Evolutionary conservation across 495 filamentous ascomycete genomes (phyloP), one percentile per base, ranked within the genome.

Genomic region (Umbilicaria muhlenbergii): DNA sequence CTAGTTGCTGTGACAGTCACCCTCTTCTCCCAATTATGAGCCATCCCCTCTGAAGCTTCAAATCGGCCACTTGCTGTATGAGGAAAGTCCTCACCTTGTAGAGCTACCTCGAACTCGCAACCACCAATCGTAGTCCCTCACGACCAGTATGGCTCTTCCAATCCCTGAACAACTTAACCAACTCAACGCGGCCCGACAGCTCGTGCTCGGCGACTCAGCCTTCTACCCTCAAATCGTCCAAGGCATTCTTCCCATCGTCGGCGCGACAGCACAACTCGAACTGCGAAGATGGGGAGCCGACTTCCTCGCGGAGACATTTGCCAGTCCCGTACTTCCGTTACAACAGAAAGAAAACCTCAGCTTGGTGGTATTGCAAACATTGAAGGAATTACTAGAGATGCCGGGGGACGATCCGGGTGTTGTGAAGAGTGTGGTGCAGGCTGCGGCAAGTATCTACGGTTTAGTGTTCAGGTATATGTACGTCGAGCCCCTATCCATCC

Each of bases 301-400:
- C 19, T 99, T 99, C 58, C 68, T 99, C 33, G 89, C 92, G 34
- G 91, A 99, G 67, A 84, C 87, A 3, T 94, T 99, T 62, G 78
- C 92, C 15, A 87, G 81, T 36, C 91, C 91, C 12, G 74, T 77
- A 32, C 67, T 96, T 51, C 58, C 74, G 43, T 62, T 66, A 32
- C 65, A 73, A 40, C 78, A 81, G 59, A 96, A 95, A 68, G 81
- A 80, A 62, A 73, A 76, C 46, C 56, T 93, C 47, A 74, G 77
- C 39, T 62, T 85, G 44, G 62, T 65, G 21, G 81, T 87, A 43
- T 57, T 99, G 54, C 78, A 85, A 47, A 78, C 75, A 13, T 57
- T 95, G 49, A 77, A 76, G 59, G 70, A 74, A 41, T 71, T 88
- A 54, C 58, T 95, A 54, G 77, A 85, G 47, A 67, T 77, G 43